A percentile compares a stretch with the other conserved stretches of the same genome.
phyloP scores from a whole-genome alignment of 257 asterid species.

The Plantago ovata region DNA sequence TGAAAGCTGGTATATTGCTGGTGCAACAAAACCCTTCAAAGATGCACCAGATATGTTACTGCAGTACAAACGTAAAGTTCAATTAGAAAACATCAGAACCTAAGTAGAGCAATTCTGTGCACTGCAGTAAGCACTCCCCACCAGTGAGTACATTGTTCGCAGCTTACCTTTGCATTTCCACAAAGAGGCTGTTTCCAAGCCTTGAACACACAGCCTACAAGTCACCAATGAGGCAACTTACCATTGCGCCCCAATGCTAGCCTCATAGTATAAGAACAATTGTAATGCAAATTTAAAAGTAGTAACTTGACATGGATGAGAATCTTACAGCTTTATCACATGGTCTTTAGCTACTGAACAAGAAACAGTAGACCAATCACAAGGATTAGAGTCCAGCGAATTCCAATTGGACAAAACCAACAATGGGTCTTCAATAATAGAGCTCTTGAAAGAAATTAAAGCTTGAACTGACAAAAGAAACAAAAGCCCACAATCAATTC shows the following conservation, averaged over 20 bases:
- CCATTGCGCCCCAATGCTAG: too few relatives aligned
- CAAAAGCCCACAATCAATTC: slow-evolving; percentile 10
- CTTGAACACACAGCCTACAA: too few relatives aligned
- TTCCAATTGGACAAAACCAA: slow-evolving; percentile 81
- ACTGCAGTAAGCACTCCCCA: too few relatives aligned
- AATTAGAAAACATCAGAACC: slow-evolving; percentile 4
- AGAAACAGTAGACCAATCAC: slow-evolving; percentile 71
- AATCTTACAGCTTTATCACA: slow-evolving; percentile 78
- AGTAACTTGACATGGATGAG: not conserved
- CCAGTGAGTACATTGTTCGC: too few relatives aligned
- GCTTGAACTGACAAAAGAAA: slow-evolving; percentile 58
- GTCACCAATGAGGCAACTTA: too few relatives aligned
- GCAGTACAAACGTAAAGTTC: slow-evolving; percentile 27
- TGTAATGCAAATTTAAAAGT: too few relatives aligned
- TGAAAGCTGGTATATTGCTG: slow-evolving; percentile 56
- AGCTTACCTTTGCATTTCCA: too few relatives aligned
- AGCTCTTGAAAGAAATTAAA: slow-evolving; percentile 76
- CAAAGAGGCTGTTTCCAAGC: too few relatives aligned
- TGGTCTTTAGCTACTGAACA: slow-evolving; percentile 69
- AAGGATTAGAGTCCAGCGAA: slow-evolving; percentile 71
- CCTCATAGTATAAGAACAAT: not conserved
- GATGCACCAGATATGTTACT: slow-evolving; percentile 84
- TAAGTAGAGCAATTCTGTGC: too few relatives aligned
- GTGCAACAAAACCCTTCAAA: slow-evolving; percentile 79
- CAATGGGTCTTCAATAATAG: slow-evolving; percentile 82